These are phyloP conservation scores for Penicillium sp. DNA, from an alignment of 2,329 filamentous ascomycete species.

Conservation along the genomic window DNA sequence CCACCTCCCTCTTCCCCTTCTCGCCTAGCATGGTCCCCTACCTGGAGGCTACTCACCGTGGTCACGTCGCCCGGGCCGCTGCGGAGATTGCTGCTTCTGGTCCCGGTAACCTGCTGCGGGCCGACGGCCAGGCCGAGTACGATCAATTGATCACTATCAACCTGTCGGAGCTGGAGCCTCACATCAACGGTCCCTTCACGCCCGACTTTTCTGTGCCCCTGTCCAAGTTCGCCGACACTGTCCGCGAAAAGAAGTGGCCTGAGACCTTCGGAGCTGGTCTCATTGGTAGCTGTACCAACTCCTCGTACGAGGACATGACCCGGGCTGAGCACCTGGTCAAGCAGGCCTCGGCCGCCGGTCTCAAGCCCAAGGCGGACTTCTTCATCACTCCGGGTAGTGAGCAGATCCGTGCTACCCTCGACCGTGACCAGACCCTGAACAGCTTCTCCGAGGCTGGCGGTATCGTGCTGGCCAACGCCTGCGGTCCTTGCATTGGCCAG, in stretches of 20 bases:
- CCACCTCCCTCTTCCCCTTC: conserved; percentile 94
- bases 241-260: conserved; percentile 92
- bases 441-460: conserved; percentile 96
- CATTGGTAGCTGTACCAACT: conserved; percentile 98
- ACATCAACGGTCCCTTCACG: conserved; percentile 98
- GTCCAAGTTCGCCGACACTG: conserved; percentile 92
- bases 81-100: conserved; percentile 65
- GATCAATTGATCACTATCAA: conserved; percentile 96
- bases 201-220: conserved; percentile 96
- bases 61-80: conserved; percentile 84
- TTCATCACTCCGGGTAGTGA: conserved; percentile 95
- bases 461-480: conserved; percentile 90
- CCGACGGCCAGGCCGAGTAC: conserved; percentile 88
- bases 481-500: conserved; percentile 76
- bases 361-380: conserved; percentile 92
- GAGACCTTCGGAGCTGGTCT: conserved; percentile 94
- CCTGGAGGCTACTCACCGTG: conserved; percentile 82
- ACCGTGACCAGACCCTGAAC: conserved; percentile 82
- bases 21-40: conserved; percentile 98
- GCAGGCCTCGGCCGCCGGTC: conserved; percentile 82
- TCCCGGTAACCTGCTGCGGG: conserved; percentile 59
- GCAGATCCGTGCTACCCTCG: conserved; percentile 92
- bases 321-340: conserved; percentile 85
- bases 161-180: conserved; percentile 87
- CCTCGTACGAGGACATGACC: conserved; percentile 82